Conservation (phyloP, 2,329 filamentous ascomycete genomes). For the Madurella fahalii region DNA sequence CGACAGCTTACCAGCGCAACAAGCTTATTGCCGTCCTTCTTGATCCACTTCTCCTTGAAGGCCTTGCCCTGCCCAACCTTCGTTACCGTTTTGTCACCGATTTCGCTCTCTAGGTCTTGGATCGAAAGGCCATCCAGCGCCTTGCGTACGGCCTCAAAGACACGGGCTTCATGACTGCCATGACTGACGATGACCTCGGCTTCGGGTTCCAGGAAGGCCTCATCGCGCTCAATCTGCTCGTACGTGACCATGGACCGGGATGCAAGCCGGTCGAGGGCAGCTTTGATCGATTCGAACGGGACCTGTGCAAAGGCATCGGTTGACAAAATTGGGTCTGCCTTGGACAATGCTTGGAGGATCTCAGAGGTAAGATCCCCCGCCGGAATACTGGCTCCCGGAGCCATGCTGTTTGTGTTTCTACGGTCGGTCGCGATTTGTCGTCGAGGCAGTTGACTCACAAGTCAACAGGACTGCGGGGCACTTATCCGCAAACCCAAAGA, state of each 20-base stretch:
- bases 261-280: conserved; percentile 77
- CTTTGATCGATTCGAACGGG: conserved; percentile 70
- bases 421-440: neutral
- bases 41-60: conserved; percentile 76
- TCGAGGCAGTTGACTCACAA: conserved; percentile 19
- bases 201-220: conserved; percentile 70
- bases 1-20: conserved; percentile 45
- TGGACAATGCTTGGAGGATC: conserved; percentile 62
- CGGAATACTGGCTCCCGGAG: conserved; percentile 12
- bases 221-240: conserved; percentile 75
- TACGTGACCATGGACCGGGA: conserved; percentile 86
- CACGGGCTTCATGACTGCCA: conserved; percentile 78
- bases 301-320: conserved; percentile 64
- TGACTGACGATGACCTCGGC: conserved; percentile 67
- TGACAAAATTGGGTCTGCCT: conserved; percentile 62
- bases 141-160: conserved; percentile 68
- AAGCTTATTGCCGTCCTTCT: conserved; percentile 50
- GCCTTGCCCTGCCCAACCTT: conserved; percentile 93
- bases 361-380: conserved; percentile 58
- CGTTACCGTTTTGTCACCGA: conserved; percentile 68
- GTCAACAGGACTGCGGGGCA: conserved; percentile 20
- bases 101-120: conserved; percentile 62
- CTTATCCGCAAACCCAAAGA: conserved; percentile 7
- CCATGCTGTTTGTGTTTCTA: conserved; percentile 17
- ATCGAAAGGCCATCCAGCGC: conserved; percentile 80